Conservation (phyloP, 495 filamentous ascomycete species). For the Aspergillus diversus region DNA sequence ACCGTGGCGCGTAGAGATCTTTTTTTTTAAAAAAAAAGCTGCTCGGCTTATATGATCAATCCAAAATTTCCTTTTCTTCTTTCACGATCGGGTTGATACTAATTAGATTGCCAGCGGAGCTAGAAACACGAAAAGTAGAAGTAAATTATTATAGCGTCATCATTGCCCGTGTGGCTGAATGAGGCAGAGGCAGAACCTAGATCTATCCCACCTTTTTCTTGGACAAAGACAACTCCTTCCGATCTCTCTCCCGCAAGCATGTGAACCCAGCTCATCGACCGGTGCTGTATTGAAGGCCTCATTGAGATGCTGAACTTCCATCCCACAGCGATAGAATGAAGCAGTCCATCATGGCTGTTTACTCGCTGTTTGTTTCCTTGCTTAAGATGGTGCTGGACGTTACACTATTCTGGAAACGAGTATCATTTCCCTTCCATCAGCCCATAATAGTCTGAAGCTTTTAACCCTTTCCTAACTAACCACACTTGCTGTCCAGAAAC, state of each 20-base stretch:
- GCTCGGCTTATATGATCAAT: slow-evolving; percentile 23
- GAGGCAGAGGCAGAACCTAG: too few relatives aligned
- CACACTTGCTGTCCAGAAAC: slow-evolving; percentile 26
- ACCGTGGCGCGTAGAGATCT: slow-evolving; percentile 31
- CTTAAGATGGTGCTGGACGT: slow-evolving; percentile 64
- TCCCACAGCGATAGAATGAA: slow-evolving; percentile 17
- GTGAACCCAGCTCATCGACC: slow-evolving; percentile 35
- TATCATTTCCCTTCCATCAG: slow-evolving; percentile 30
- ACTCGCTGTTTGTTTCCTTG: slow-evolving; percentile 48
- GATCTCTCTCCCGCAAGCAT: slow-evolving; percentile 30
- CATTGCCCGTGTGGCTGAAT: too few relatives aligned
- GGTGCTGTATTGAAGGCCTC: slow-evolving; percentile 5
- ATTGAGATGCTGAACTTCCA: slow-evolving; percentile 8
- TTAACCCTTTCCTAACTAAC: slow-evolving; percentile 3
- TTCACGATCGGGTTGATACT: neutral
- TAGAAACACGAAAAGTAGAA: neutral
- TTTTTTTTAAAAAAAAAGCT: slow-evolving; percentile 14
- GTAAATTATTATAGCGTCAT: too few relatives aligned
- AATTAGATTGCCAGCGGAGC: neutral
- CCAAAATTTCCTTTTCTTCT: slow-evolving; percentile 10
- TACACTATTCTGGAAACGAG: slow-evolving; percentile 64
- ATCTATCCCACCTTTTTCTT: neutral
- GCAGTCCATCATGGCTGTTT: slow-evolving; percentile 31
- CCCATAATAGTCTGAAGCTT: neutral
- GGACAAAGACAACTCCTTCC: neutral